A percentile compares a stretch with the other conserved stretches of the same genome.
Evolutionary conservation across 2,329 filamentous ascomycete species (phyloP).

Genomic region (Fusarium praegraminearum): DNA sequence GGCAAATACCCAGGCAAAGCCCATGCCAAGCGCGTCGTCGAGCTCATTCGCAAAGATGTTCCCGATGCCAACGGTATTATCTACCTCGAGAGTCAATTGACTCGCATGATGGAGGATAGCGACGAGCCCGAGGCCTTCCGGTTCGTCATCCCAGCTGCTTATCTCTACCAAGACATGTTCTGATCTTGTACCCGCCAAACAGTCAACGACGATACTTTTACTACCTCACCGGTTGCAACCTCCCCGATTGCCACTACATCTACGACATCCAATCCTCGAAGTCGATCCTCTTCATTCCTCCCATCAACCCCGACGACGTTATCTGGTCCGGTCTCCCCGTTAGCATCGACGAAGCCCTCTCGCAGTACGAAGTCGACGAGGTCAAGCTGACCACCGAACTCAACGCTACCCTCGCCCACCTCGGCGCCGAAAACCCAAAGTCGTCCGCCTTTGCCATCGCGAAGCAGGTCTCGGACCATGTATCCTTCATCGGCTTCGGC

Average conservation of each 20-base stretch:
- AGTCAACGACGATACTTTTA: conserved; percentile 94
- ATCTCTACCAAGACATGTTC: not conserved
- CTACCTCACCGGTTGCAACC: conserved; percentile 87
- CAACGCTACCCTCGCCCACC: conserved; percentile 74
- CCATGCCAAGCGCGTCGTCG: conserved; percentile 86
- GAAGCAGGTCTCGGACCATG: conserved; percentile 77
- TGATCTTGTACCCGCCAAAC: conserved; percentile 6
- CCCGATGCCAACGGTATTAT: conserved; percentile 76
- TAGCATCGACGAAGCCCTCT: conserved; percentile 77
- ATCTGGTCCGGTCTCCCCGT: conserved; percentile 94
- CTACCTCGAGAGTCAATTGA: conserved; percentile 89
- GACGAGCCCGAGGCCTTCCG: conserved; percentile 86
- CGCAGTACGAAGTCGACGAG: conserved; percentile 83
- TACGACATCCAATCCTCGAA: conserved; percentile 82
- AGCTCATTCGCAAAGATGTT: conserved; percentile 76
- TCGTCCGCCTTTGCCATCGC: conserved; percentile 79
- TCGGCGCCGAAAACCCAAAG: conserved; percentile 55
- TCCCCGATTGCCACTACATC: conserved; percentile 82
- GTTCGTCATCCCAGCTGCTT: conserved; percentile 55
- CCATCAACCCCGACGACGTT: conserved; percentile 86
- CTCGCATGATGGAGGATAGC: conserved; percentile 87
- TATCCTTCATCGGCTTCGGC: conserved; percentile 78
- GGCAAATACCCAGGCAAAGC: conserved; percentile 85
- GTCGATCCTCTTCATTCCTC: conserved; percentile 90
- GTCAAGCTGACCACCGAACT: conserved; percentile 80